Evolutionary conservation across 805 yeast genomes (phyloP), one percentile per base, ranked within the genome.

Genomic region (Candida bentonensis): DNA sequence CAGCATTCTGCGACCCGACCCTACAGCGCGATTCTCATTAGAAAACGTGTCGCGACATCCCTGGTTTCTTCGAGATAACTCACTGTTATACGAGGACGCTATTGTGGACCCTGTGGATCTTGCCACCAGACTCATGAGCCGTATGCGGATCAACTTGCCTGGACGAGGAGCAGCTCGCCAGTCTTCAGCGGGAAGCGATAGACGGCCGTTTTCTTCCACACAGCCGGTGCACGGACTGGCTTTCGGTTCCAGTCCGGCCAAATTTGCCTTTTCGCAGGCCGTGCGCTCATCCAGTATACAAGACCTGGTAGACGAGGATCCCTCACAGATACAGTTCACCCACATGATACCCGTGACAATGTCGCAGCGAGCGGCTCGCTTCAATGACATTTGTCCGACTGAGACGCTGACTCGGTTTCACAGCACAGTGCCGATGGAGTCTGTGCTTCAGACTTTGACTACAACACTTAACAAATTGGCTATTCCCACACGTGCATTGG

Each of bases 401-500:
- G 69, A 68, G 26, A 62, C 73, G 45, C 54, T 76, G 40, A 76
- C 80, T 1, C 60, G 76, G 39, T 76, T 76, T 51, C 74, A 72
- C 53, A 69, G 77, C 0, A 54, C 59, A 9, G 53, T 64, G 1
- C 67, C 75, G 2, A 45, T 72, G 21, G 73, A 70, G 43, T 57
- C 66, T 7, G 54, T 76, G 15, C 42, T 73, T 3, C 61, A 72
- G 2, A 59, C 65, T 1, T 42, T 76, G 1, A 48, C 65, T 13
- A 68, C 69, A 20, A 60, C 76, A 0, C 54, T 76, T 30, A 62
- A 63, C 44, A 61, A 66, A 40, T 52, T 70, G 15, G 76, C 75
- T 3, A 62, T 69, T 9, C 49, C 61, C 15, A 54, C 60, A 28
- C 57, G 44, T 33, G 49, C 47, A 9, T 44, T 53, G 5, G 53